These are phyloP conservation scores for Boletus reticuloceps DNA, from an alignment of 768 basidiomycete genomes.

Conservation along the genomic window DNA sequence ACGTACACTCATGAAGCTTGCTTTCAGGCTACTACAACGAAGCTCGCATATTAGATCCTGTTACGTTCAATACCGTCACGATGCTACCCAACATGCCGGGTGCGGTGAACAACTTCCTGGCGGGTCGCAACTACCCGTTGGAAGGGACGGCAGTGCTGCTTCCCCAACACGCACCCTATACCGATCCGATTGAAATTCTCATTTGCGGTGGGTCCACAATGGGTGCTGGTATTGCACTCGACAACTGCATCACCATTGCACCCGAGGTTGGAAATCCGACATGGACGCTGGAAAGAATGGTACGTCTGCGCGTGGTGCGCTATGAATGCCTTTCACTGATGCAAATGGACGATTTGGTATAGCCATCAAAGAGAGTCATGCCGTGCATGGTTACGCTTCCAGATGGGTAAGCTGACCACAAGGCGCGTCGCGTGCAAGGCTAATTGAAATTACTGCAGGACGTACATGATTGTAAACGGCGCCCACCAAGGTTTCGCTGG, in stretches of 20 bases:
- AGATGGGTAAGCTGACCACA: constrained; percentile 19
- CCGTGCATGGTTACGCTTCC: constrained; percentile 71
- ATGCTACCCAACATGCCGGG: constrained; percentile 73
- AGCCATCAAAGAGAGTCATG: constrained; percentile 77
- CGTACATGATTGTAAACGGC: constrained; percentile 74
- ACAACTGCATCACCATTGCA: constrained; percentile 68
- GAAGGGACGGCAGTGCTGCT: constrained; percentile 69
- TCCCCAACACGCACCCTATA: constrained; percentile 72
- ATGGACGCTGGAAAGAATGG: constrained; percentile 81
- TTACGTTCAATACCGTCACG: constrained; percentile 57
- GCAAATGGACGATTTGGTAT: not conserved
- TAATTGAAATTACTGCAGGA: constrained; percentile 36
- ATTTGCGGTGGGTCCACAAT: constrained; percentile 75
- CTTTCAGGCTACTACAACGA: constrained; percentile 72
- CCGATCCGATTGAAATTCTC: constrained; percentile 63
- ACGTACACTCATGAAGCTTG: not conserved
- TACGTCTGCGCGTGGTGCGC: constrained; percentile 29
- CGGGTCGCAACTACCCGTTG: constrained; percentile 75
- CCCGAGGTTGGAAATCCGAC: constrained; percentile 61
- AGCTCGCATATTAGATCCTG: constrained; percentile 69
- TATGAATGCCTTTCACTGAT: not conserved
- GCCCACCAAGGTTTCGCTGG: constrained; percentile 69
- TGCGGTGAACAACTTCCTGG: constrained; percentile 67
- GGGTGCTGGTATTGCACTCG: constrained; percentile 47
- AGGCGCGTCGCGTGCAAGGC: too few relatives aligned